phyloP scores from a whole-genome alignment of 805 yeast species.

The Starmerella vitae region DNA sequence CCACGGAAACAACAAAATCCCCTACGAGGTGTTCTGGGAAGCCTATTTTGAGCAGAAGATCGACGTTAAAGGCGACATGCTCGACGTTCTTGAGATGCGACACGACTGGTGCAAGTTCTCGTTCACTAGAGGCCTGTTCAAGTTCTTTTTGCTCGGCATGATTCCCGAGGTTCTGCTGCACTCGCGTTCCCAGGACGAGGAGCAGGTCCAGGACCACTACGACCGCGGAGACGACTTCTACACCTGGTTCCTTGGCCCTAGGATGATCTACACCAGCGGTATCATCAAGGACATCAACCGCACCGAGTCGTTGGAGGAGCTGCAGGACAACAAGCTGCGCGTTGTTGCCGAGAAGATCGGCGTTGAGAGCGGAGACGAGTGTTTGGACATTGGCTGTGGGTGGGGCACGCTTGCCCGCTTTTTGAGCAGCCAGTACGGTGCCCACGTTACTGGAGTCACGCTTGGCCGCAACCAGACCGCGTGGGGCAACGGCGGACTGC shows the following conservation, averaged over 20 bases:
- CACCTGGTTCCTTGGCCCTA: constrained; percentile 85
- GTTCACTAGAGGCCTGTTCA: constrained; percentile 64
- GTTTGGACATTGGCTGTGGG: constrained; percentile 85
- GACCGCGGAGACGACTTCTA: constrained; percentile 95
- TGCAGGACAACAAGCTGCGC: constrained; percentile 84
- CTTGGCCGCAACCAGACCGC: constrained; percentile 82
- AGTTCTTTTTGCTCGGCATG: constrained; percentile 71
- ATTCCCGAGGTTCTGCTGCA: constrained; percentile 88
- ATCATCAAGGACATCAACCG: constrained; percentile 53
- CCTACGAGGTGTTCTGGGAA: constrained; percentile 87
- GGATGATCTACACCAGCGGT: constrained; percentile 90
- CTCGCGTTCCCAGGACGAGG: constrained; percentile 88
- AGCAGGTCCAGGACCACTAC: constrained; percentile 88
- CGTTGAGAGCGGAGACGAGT: constrained; percentile 53
- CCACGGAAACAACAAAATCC: constrained; percentile 61
- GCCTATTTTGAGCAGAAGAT: constrained; percentile 74
- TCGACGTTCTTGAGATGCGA: constrained; percentile 72
- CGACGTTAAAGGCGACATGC: constrained; percentile 72
- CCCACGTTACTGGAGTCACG: constrained; percentile 78
- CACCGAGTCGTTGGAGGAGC: constrained; percentile 53
- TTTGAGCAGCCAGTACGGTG: constrained; percentile 72
- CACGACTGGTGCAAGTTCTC: constrained; percentile 83
- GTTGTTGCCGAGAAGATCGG: constrained; percentile 78
- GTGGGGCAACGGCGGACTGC: constrained; percentile 66
- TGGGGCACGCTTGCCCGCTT: constrained; percentile 89